A percentile compares a stretch with the other conserved stretches of the same genome.
Conservation (phyloP, 768 basidiomycete species). For the Peribolospora baueri region DNA sequence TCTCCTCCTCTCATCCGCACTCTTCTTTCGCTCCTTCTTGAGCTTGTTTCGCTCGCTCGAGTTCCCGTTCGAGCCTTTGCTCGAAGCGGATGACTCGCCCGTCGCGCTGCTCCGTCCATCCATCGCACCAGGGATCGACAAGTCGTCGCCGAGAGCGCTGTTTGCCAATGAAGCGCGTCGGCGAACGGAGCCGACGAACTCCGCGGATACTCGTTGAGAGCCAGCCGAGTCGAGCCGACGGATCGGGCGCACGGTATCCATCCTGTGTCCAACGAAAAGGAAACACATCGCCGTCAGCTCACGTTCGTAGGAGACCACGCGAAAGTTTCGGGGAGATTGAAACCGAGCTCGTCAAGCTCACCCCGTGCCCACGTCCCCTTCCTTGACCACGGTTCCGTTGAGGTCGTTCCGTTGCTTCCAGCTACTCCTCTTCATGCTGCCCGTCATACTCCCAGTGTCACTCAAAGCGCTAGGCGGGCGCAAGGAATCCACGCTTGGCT, state of each 20-base stretch:
- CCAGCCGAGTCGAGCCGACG: slow-evolving; percentile 68
- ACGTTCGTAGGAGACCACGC: too few species aligned
- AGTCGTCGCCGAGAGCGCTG: background rate
- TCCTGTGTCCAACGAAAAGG: slow-evolving; percentile 10
- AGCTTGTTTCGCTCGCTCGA: slow-evolving; percentile 13
- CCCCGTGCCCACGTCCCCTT: slow-evolving; percentile 12
- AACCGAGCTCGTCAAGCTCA: background rate
- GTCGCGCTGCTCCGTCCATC: slow-evolving; percentile 8
- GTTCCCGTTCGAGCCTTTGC: slow-evolving; percentile 5
- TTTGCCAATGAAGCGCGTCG: background rate
- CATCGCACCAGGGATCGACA: background rate
- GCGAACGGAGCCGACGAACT: slow-evolving; percentile 36
- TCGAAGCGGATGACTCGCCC: slow-evolving; percentile 22
- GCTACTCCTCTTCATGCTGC: slow-evolving; percentile 1
- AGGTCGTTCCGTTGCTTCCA: slow-evolving; percentile 7
- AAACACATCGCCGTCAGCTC: background rate
- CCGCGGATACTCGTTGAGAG: slow-evolving; percentile 50
- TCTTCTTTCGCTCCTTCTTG: slow-evolving; percentile 29
- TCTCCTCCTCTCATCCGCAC: slow-evolving; percentile 22
- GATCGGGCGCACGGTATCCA: slow-evolving; percentile 76
- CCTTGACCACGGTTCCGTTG: slow-evolving; percentile 10
- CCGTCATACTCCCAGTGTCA: background rate
- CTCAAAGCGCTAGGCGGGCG: background rate
- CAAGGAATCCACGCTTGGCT: background rate
- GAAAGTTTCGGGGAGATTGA: background rate